phyloP scores from a whole-genome alignment of 1,139 yeast genomes.

The Yamadazyma taylorii region DNA sequence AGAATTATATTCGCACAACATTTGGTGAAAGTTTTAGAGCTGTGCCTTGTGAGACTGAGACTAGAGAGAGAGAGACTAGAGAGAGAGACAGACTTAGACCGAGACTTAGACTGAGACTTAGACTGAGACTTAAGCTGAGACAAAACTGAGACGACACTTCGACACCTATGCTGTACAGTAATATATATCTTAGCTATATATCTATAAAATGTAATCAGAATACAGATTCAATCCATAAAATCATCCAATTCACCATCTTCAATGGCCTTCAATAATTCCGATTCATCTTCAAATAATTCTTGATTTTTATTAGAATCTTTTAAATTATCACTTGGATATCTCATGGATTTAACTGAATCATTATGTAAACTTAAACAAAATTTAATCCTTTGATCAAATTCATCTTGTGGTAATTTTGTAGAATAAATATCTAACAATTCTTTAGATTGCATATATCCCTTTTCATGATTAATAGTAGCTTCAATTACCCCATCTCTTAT shows the following conservation, averaged over 20 bases:
- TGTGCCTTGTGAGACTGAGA: too few relatives aligned
- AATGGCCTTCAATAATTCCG: constrained; percentile 47
- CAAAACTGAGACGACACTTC: too few relatives aligned
- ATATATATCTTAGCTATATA: neutral
- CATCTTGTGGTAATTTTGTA: constrained; percentile 80
- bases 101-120: too few relatives aligned
- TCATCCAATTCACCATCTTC: constrained; percentile 54
- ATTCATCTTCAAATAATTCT: constrained; percentile 42
- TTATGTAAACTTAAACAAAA: constrained; percentile 90
- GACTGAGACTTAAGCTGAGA: too few relatives aligned
- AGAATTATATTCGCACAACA: too few relatives aligned
- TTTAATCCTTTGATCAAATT: constrained; percentile 89
- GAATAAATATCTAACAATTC: constrained; percentile 87
- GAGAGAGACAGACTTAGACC: too few relatives aligned
- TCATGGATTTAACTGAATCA: constrained; percentile 93
- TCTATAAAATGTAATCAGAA: neutral
- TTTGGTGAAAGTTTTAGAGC: too few relatives aligned
- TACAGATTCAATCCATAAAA: constrained; percentile 42
- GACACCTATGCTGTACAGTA: too few relatives aligned
- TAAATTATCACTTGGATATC: constrained; percentile 62
- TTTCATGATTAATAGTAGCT: constrained; percentile 87
- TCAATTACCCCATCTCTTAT: constrained; percentile 98
- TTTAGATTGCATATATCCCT: constrained; percentile 88
- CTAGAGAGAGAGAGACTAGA: too few relatives aligned
- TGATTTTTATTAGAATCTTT: constrained; percentile 26